Evolutionary conservation across 129 eudicot genomes (phyloP).

Genomic region (Ambrosia trifida): DNA sequence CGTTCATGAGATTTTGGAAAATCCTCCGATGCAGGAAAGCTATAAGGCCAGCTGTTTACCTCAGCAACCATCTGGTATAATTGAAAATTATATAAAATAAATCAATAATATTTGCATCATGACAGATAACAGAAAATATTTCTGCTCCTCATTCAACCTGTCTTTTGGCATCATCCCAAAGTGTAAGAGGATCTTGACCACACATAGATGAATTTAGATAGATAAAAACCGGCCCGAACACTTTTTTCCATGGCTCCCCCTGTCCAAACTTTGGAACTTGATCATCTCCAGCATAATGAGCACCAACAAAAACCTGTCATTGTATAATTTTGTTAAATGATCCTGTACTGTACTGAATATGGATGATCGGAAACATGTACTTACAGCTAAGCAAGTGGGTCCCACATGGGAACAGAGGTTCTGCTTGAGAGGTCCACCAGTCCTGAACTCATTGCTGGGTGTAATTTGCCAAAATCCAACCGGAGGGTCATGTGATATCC

Average conservation of each 20-base stretch:
- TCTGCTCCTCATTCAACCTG: conserved; percentile 44
- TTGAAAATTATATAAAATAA: background rate
- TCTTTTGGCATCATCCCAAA: conserved; percentile 67
- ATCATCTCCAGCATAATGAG: conserved; percentile 62
- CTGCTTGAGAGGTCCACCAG: conserved; percentile 82
- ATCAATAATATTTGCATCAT: background rate
- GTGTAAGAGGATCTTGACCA: conserved; percentile 34
- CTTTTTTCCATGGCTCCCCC: conserved; percentile 68
- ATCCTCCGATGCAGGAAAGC: conserved; percentile 54
- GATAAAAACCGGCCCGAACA: conserved; percentile 65
- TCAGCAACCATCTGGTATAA: conserved; percentile 50
- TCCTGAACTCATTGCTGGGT: conserved; percentile 68
- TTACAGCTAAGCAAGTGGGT: conserved; percentile 70
- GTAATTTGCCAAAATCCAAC: conserved; percentile 79
- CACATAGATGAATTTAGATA: conserved; percentile 44
- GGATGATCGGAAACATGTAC: conserved; percentile 20
- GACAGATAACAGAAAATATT: conserved; percentile 1
- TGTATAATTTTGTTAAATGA: background rate
- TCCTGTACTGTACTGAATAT: background rate
- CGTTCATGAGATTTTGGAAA: conserved; percentile 50
- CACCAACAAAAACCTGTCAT: conserved; percentile 54
- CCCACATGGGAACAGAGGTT: conserved; percentile 76
- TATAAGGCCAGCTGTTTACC: conserved; percentile 54
- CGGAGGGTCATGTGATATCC: conserved; percentile 56
- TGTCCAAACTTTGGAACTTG: conserved; percentile 40